Base-by-base conservation (phyloP, 2,329 filamentous ascomycete species). In the Delphinella strobiligena region DNA sequence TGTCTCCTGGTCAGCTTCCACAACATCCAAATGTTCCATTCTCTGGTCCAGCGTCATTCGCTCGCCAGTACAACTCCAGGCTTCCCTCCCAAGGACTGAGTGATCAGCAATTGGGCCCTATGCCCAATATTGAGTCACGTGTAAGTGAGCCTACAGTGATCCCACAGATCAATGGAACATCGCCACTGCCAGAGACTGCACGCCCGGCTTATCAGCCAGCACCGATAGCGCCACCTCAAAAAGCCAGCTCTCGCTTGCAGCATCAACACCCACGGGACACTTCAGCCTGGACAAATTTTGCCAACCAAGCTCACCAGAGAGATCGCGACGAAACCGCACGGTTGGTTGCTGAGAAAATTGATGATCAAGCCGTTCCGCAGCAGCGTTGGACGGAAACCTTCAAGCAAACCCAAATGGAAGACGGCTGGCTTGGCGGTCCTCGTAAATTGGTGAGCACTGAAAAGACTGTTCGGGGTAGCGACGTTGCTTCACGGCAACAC, bases 1-100 rank as follows among this genome's bases (percentile, higher is more conserved):
- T 68, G 14, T 60, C 71, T 10, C 62, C 64, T 38, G 56, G 66
- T 36, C 57, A 49, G 41, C 60, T 52, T 19, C 47, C 54, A 42
- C 56, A 66, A n/a, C 38, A 33, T 30, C 49, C 43, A 30, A 32
- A 37, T 8, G 38, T 37, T 31, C 30, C 38, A 27, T 41, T 42
- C 27, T 38, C 37, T 32, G 22, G 22, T 7, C 22, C 22, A 12
- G 42, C 56, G 32, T 53, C 58, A 34, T 57, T 56, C 50, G 41
- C 34, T 27, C 52, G 53, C n/a, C 45, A 51, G 5, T 44, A 43
- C 19, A 54, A 62, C 4, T 55, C 44, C 8, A 47, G 54, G 11
- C 55, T 59, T 19, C 54, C 54, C 11, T 54, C 54, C 8, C 52
- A 55, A 41, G 45, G 41, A 4, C 51, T 52, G 19, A 46, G 40